Evolutionary conservation across 192 early-diverging fungal species (phyloP).

Genomic region (Umbelopsis ramanniana): DNA sequence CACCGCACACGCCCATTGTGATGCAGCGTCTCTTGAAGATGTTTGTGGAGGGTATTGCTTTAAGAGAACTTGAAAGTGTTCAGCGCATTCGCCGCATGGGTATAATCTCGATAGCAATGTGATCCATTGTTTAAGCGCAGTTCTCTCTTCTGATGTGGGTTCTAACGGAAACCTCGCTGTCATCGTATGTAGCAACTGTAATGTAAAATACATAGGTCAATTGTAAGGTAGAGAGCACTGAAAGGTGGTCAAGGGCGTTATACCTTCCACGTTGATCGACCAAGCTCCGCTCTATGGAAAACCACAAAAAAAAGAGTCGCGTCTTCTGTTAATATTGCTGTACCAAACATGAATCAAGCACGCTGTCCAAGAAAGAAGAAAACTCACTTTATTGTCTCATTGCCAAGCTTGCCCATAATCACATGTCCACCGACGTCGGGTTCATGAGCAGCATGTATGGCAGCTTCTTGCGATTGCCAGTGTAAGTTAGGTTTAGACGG

Average conservation of each 20-base stretch:
- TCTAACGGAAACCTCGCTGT: constrained; percentile 82
- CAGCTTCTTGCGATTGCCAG: neutral
- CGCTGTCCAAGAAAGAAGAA: neutral
- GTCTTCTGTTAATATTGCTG: no score
- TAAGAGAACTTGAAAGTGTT: constrained; percentile 83
- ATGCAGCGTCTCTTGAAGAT: constrained; percentile 66
- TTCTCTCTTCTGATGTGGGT: constrained; percentile 76
- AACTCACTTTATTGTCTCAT: constrained; percentile 61
- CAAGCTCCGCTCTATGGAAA: constrained; percentile 78
- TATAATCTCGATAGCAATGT: constrained; percentile 85
- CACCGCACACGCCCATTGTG: constrained; percentile 86
- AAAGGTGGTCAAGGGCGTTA: neutral
- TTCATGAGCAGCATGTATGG: neutral
- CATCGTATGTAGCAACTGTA: constrained; percentile 88
- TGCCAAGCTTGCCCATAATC: constrained; percentile 73
- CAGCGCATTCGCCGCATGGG: constrained; percentile 96
- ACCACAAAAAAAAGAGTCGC: neutral
- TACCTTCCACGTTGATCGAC: constrained; percentile 84
- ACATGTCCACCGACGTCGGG: constrained; percentile 35
- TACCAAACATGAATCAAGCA: neutral
- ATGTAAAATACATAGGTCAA: neutral
- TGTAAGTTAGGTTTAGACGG: neutral
- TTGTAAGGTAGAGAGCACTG: neutral
- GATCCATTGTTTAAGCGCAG: constrained; percentile 80
- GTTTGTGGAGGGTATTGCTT: constrained; percentile 82